Percentiles rank a stretch among this genome's conserved stretches.
These are phyloP conservation scores for Microstroma glucosiphilum DNA, from an alignment of 1,284 basidiomycete species.

Conservation along the genomic window DNA sequence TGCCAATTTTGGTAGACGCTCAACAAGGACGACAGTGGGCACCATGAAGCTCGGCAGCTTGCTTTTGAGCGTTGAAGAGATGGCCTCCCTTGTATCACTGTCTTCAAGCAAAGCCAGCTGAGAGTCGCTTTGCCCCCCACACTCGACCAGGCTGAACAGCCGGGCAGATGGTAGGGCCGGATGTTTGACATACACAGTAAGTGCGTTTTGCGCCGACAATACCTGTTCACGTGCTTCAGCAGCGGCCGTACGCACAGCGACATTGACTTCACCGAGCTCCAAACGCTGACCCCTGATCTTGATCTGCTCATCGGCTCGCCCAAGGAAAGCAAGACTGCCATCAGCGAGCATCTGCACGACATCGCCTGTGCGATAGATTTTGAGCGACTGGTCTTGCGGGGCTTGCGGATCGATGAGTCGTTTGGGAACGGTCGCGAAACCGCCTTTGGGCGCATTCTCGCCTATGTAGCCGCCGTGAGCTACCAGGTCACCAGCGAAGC, in stretches of 20 bases:
- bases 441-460: conserved; percentile 9
- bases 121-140: background rate
- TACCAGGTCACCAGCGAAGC: conserved; percentile 38
- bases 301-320: conserved; percentile 37
- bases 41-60: conserved; percentile 7
- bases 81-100: background rate
- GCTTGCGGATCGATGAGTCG: conserved; percentile 20
- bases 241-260: conserved; percentile 13
- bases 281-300: conserved; percentile 45
- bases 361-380: conserved; percentile 44
- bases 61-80: background rate
- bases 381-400: background rate
- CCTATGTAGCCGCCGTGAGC: conserved; percentile 34
- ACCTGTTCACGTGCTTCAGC: background rate
- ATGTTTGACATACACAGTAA: conserved; percentile 8
- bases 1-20: background rate
- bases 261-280: conserved; percentile 42
- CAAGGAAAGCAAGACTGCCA: conserved; percentile 15
- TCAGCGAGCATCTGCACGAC: conserved; percentile 25
- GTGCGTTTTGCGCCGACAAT: background rate
- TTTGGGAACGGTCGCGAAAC: conserved; percentile 9
- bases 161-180: background rate
- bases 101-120: background rate
- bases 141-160: conserved; percentile 1
- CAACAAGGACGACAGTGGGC: background rate